phyloP scores from a whole-genome alignment of 2,329 filamentous ascomycete genomes.

The Xylaria multiplex region DNA sequence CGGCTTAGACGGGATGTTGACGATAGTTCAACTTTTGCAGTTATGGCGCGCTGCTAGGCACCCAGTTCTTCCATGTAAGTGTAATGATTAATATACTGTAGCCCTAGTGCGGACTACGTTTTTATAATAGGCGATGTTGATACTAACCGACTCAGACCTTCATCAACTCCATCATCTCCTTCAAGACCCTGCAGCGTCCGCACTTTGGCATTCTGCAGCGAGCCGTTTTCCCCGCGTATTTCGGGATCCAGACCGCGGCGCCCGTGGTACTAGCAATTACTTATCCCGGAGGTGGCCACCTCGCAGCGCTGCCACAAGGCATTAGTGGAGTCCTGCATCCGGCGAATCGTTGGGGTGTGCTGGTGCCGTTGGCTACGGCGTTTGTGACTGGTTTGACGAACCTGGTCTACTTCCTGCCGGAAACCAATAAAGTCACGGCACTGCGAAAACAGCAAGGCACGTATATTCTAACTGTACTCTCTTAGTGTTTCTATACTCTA shows the following conservation, averaged over 20 bases:
- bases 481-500: background rate
- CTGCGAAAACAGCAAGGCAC: constrained; percentile 82
- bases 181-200: constrained; percentile 77
- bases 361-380: constrained; percentile 75
- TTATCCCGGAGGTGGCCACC: constrained; percentile 67
- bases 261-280: constrained; percentile 81
- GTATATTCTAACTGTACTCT: constrained; percentile 40
- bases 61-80: constrained; percentile 82
- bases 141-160: constrained; percentile 69
- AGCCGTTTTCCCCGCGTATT: constrained; percentile 88
- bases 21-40: constrained; percentile 55
- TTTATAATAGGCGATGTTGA: background rate
- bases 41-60: constrained; percentile 88
- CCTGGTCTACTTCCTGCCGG: constrained; percentile 75
- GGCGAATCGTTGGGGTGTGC: constrained; percentile 69
- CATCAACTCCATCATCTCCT: constrained; percentile 77
- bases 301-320: constrained; percentile 51
- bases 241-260: constrained; percentile 80
- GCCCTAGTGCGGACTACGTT: background rate
- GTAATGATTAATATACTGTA: background rate
- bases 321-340: constrained; percentile 67
- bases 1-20: constrained; percentile 39
- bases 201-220: constrained; percentile 85
- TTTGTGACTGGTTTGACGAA: constrained; percentile 79
- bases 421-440: constrained; percentile 78